Base-by-base conservation (phyloP, 1,284 basidiomycete genomes). In the Cryptococcus amylolentus region DNA sequence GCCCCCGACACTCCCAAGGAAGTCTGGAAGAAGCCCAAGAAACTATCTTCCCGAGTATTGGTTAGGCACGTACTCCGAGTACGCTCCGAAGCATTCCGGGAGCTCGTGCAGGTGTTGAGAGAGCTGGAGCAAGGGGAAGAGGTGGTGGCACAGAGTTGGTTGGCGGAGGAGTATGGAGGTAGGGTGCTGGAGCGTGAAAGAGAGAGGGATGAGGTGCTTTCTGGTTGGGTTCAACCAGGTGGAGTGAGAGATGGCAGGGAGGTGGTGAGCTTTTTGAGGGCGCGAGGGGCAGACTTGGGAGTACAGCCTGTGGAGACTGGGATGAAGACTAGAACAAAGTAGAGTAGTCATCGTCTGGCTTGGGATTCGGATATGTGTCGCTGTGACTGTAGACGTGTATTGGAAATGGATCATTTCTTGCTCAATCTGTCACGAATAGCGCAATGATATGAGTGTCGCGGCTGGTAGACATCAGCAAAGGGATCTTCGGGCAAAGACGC, bases 41-140 rank as follows among this genome's bases (percentile, higher is more conserved):
- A 82, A 20, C 85, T 89, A 1, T 86, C 89, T 2, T 87, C 89
- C 6, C 84, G 89, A 42, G 82, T 85, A 46, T 84, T 95, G 56
- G 86, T 95, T 65, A 86, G 88, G 20, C 89, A 94, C 76, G 88
- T 94, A 49, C 80, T 94, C 49, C 83, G 88, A 26, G 86, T 87
- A 23, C 86, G 91, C 16, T 82, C 86, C 4, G 85, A 89, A 69
- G 90, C 90, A 14, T 83, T 86, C 26, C 84, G 84, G 56, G 84
- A 86, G 4, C 82, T 94, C 14, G 84, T 86, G 5, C 74, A 77
- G 46, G 86, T 89, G 68, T 83, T 93, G 55, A 81, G 84, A 46
- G 82, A 86, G 57, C 79, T 94, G 35, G 84, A 87, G 56, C 50
- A 58, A 8, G 67, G 72, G 45, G 57, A 55, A 31, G 59, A 62